Base-by-base conservation (phyloP, 129 eudicot genomes). In the Helianthus annuus region DNA sequence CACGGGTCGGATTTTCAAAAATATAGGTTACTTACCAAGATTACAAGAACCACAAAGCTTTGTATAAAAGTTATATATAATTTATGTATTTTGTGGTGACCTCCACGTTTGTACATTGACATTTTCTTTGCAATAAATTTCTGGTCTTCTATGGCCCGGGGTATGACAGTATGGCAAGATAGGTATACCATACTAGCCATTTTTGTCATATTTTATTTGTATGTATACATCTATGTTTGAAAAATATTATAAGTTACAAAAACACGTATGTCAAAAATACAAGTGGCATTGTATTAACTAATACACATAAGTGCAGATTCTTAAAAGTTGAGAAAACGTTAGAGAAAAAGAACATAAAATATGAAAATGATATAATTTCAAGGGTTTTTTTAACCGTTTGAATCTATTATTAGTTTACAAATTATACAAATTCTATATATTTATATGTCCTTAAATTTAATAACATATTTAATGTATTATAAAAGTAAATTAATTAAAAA, bases 21-120 rank as follows among this genome's bases (percentile, higher is more conserved):
- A 60, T 69, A 70, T 77, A 60, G 76, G 76, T 77, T 77, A 69
- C 81, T 76, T 76, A 69, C 81, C 80, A 48, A 68, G 46, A 69
- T 36, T 59, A 34, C n/a, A 69, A 19, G 53, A 48, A 48, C 69
- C 56, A 77, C 7, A 51, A 60, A 6, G 49, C 14, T 56, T 66
- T 29, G 49, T 45, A 55, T 45, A 66, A 42, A 27, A 54, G 15
- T 4, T 54, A 53, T 56, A n/a, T 56, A 40, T 22, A 54, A 55
- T 16, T 63, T 69, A 27, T 71, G 12, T 54, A 22, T 54, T 42
- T 68, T 69, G 36, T 49, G 70, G 76, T 77, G 70, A 60, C 57
- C 67, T 77, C 70, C 81, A 77, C 81, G 81, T 77, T 77, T 69
- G 64, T 77, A 9, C 58, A 60, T 77, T 77, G 56, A 61, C 57